A percentile compares a stretch with the other conserved stretches of the same genome.
These are phyloP conservation scores for Dianthus caryophyllus DNA, from an alignment of 148 eudicot species.

Conservation along the genomic window DNA sequence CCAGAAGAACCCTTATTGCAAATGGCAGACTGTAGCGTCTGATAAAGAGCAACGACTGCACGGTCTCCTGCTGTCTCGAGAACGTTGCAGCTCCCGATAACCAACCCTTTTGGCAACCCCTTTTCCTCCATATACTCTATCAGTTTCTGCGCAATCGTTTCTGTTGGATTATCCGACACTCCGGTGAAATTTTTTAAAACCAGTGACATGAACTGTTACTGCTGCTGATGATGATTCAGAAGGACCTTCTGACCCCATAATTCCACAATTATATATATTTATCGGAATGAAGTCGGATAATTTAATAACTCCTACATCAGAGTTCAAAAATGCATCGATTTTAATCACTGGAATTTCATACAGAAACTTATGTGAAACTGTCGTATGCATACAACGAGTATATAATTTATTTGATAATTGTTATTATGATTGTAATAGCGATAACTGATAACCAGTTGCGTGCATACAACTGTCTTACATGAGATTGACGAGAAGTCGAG, in stretches of 20 bases:
- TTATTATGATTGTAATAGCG: too few relatives aligned
- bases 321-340: not conserved
- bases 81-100: conserved; percentile 76
- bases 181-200: conserved; percentile 91
- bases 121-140: conserved; percentile 58
- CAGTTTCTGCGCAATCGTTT: conserved; percentile 63
- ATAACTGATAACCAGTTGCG: too few relatives aligned
- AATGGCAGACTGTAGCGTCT: conserved; percentile 62
- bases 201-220: conserved; percentile 75
- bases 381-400: too few relatives aligned
- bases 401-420: too few relatives aligned
- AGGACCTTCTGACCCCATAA: conserved; percentile 97
- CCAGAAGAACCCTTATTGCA: conserved; percentile 30
- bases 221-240: conserved; percentile 65
- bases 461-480: not conserved
- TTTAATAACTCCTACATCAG: conserved; percentile 37
- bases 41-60: conserved; percentile 68
- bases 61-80: conserved; percentile 96
- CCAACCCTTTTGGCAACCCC: conserved; percentile 68
- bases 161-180: conserved; percentile 91
- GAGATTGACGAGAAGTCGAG: not conserved
- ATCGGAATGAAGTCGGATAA: too few relatives aligned
- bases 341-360: not conserved
- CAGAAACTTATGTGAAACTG: too few relatives aligned
- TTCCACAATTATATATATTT: conserved; percentile 26